These are phyloP conservation scores for Nemania sp. DNA, from an alignment of 2,329 filamentous ascomycete genomes.

Conservation along the genomic window DNA sequence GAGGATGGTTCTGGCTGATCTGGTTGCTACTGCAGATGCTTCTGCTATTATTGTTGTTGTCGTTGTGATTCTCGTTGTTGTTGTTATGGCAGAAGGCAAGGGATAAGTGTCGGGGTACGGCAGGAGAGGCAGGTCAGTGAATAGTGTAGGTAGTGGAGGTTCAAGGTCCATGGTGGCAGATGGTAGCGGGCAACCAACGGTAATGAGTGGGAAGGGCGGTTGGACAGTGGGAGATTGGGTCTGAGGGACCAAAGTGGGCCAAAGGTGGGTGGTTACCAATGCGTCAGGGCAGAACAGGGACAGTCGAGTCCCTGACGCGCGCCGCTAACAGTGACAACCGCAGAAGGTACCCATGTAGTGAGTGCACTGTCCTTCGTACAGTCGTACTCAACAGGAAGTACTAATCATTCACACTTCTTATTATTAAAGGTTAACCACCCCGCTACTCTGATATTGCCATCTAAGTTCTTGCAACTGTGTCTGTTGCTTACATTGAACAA, in stretches of 20 bases:
- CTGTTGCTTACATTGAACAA: neutral
- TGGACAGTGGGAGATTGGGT: conserved; percentile 20
- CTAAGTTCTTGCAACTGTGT: neutral
- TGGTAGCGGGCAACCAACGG: conserved; percentile 17
- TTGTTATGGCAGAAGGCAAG: conserved; percentile 14
- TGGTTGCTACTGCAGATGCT: neutral
- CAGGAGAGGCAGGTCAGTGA: too few species aligned
- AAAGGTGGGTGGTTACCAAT: neutral
- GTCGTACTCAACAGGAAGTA: too few species aligned
- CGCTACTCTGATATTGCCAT: neutral
- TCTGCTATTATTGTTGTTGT: neutral
- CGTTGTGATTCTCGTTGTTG: conserved; percentile 3
- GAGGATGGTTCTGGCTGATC: neutral
- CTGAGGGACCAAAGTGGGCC: conserved; percentile 23
- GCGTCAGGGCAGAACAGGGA: conserved; percentile 14
- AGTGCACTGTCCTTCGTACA: too few species aligned
- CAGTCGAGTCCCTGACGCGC: conserved; percentile 16
- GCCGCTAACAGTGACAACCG: conserved; percentile 9
- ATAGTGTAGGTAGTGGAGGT: conserved; percentile 21
- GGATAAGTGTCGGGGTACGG: neutral
- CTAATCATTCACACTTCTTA: too few species aligned
- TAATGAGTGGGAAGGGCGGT: conserved; percentile 24
- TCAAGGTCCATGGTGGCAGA: conserved; percentile 7
- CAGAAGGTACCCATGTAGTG: neutral
- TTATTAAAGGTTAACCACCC: neutral